phyloP scores from a whole-genome alignment of 495 filamentous ascomycete genomes.

The Podospora tetraspora region DNA sequence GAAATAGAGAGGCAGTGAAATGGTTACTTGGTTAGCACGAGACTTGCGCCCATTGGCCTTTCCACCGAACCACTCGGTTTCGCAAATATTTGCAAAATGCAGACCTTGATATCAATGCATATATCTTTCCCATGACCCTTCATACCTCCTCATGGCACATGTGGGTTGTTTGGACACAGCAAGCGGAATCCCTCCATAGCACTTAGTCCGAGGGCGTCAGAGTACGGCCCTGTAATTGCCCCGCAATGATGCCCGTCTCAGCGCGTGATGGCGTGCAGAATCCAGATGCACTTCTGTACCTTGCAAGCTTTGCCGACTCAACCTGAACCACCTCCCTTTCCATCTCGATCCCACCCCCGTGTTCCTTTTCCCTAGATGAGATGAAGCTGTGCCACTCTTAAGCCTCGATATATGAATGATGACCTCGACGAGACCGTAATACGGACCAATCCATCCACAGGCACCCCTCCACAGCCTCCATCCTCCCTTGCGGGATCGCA shows the following conservation, averaged over 20 bases:
- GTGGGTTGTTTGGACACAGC: background rate
- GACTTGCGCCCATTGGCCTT: background rate
- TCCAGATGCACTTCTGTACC: background rate
- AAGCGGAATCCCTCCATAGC: background rate
- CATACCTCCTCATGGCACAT: background rate
- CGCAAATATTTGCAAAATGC: background rate
- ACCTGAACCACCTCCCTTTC: background rate
- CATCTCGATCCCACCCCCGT: background rate
- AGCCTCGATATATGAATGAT: background rate
- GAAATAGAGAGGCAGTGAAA: background rate
- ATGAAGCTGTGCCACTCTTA: background rate
- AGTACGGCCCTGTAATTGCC: background rate
- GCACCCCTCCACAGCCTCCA: background rate
- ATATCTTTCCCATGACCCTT: background rate
- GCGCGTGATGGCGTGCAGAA: background rate
- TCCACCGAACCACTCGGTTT: background rate
- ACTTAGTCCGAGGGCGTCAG: background rate
- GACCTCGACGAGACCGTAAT: background rate
- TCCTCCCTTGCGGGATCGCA: slow-evolving; percentile 1
- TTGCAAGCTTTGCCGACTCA: background rate
- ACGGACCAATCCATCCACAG: slow-evolving; percentile 4
- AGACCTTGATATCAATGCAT: background rate
- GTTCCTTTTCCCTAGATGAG: background rate
- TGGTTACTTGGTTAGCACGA: background rate
- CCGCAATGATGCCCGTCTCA: background rate